Evolutionary conservation across 495 filamentous ascomycete genomes (phyloP), one percentile per base, ranked within the genome.

Genomic region (Annulohypoxylon nitens): DNA sequence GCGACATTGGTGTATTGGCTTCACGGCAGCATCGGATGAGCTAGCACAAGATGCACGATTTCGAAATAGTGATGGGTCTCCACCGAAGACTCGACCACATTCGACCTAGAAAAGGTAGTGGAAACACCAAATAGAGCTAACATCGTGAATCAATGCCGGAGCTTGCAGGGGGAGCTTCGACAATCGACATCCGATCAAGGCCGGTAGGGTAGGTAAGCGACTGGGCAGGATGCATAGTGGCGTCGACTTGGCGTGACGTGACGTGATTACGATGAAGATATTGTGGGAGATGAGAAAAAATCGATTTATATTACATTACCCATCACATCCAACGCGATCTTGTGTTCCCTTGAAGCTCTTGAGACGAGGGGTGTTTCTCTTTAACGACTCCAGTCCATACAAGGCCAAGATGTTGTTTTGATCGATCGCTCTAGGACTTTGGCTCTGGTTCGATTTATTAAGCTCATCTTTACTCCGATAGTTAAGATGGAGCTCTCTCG

Each of bases 1-100:
- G 37, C 60, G 39, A 71, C 43, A 64, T 64, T 64, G 54, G 54
- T 60, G 60, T 51, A 68, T 54, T 54, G 18, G 61, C 23, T 59
- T 70, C 62, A 70, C 72, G 72, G 72, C 72, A 75, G 66, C 67
- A 67, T 70, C 72, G 72, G 72, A 75, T 70, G 72, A 67, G 63
- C 67, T 75, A 70, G 55, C 62, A 70, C 41, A 66, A 63, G 71
- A 62, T 54, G 64, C 34, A 41, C 50, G 23, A 34, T 48, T 57
- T 59, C 18, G 61, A 64, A 58, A 54, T 18, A 41, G 66, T 50
- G 66, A 74, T 61, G 61, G 66, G 54, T 53, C 62, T 18, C 67
- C 71, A 50, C 61, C 54, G 66, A 74, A 69, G 55, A 57, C 71
- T 74, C 65, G 71, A 74, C 67, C 67, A 74, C 63, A 63, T 67